These are phyloP conservation scores for Clonostachys byssicola DNA, from an alignment of 2,329 filamentous ascomycete species.

Conservation along the genomic window DNA sequence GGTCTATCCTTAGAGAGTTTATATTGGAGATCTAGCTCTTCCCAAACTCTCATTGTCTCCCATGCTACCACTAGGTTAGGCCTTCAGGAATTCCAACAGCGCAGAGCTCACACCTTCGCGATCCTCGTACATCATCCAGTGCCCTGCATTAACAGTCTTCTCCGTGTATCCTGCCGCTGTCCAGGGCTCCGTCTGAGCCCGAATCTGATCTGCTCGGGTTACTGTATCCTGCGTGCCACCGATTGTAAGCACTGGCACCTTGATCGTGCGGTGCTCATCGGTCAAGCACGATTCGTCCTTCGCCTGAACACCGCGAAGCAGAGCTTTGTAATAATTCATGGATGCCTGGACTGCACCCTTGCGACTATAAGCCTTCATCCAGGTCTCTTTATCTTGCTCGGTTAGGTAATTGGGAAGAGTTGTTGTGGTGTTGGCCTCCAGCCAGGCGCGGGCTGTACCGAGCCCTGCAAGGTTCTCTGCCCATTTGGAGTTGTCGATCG, in stretches of 20 bases:
- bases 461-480: slow-evolving; percentile 4
- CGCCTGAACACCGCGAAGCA: slow-evolving; percentile 8
- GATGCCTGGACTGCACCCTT: slow-evolving; percentile 3
- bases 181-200: slow-evolving; percentile 2
- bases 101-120: slow-evolving; percentile 4
- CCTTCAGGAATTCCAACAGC: slow-evolving; percentile 4
- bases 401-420: slow-evolving; percentile 5
- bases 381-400: slow-evolving; percentile 5
- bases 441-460: slow-evolving; percentile 6
- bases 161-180: slow-evolving; percentile 6
- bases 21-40: no score
- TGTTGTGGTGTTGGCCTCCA: slow-evolving; percentile 2
- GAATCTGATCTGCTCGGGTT: slow-evolving; percentile 5
- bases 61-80: neutral
- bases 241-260: slow-evolving; percentile 9
- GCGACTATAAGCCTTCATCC: slow-evolving; percentile 3
- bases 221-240: slow-evolving; percentile 7
- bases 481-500: slow-evolving; percentile 4
- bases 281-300: slow-evolving; percentile 8
- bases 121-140: slow-evolving; percentile 12
- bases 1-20: neutral
- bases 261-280: slow-evolving; percentile 7
- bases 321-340: slow-evolving; percentile 10
- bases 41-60: no score
- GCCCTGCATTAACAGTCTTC: slow-evolving; percentile 5